A percentile compares a stretch with the other conserved stretches of the same genome.
phyloP scores from a whole-genome alignment of 305 asterid species.

The Salvia sclarea region DNA sequence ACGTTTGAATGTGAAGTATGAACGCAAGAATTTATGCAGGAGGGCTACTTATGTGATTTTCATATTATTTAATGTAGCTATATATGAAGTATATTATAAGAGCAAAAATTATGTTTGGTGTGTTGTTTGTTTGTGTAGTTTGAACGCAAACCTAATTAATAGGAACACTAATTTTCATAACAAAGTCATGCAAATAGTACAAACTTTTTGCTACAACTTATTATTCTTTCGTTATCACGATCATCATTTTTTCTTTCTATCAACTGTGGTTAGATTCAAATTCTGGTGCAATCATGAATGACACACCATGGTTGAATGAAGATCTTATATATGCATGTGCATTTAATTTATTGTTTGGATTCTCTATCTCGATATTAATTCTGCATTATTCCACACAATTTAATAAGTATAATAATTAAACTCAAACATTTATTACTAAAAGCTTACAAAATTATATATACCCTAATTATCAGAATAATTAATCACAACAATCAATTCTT shows the following conservation, averaged over 20 bases:
- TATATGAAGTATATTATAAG: background rate
- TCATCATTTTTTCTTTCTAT: background rate
- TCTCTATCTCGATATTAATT: too few species aligned
- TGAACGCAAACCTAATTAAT: constrained; percentile 10
- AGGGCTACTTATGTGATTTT: background rate
- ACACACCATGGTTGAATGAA: too few species aligned
- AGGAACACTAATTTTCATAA: background rate
- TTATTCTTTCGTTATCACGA: background rate
- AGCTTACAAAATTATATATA: too few species aligned
- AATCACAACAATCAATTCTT: too few species aligned
- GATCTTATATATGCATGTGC: too few species aligned
- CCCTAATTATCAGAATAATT: too few species aligned
- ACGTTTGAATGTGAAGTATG: constrained; percentile 12
- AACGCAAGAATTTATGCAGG: constrained; percentile 21
- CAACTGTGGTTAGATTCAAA: background rate
- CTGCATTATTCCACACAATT: too few species aligned
- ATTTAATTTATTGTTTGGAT: too few species aligned
- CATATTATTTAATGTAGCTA: too few species aligned
- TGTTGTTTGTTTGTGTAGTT: background rate
- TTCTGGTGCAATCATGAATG: background rate
- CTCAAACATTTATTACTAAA: too few species aligned
- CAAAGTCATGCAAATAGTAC: constrained; percentile 13
- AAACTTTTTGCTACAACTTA: background rate
- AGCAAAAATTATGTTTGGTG: background rate
- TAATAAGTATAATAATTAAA: too few species aligned